Evolutionary conservation across 352 stramenopile genomes (phyloP), one percentile per base, ranked within the genome.

Genomic region (Globisporangium recalcitrans): DNA sequence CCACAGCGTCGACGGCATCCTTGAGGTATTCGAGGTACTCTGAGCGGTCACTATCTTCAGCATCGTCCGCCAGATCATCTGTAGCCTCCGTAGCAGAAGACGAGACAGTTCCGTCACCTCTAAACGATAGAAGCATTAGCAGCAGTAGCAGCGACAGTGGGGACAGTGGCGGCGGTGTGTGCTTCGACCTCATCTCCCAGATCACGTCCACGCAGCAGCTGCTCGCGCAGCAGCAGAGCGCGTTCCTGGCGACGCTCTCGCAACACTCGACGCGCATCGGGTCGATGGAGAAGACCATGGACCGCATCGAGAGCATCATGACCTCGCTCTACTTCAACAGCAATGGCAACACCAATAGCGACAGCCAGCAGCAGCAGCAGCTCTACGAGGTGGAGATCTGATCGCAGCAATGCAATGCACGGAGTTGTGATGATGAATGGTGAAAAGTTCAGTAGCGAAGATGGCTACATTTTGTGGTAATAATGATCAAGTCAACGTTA

Each of bases 141-240:
- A 21, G 38, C 34, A 1, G 13, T 16, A 1, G 21, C 22, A 27
- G 8, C n/a, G 52, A 7, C 14, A 44, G 4, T n/a, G 22, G 14
- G n/a, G n/a, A n/a, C 29, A 7, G 29, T 3, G 16, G 56, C 2
- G 38, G n/a, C 6, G 21, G 47, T 26, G 24, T 46, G 10, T 80
- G 72, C 48, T 68, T 80, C 14, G 75, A 87, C 48, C 71, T 93
- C 11, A 77, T 88, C 22, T 68, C 72, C 44, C 72, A 82, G 52
- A 84, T 91, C 58, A 80, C 81, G 44, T 73, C 71, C 24, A 91
- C 84, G 19, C 84, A 89, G 67, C 71, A 88, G 46, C 63, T 90
- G 34, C 71, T 93, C 11, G 75, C 71, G 21, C 62, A 79, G 57
- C 80, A 89, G 32, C 78, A 82, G 46, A 64, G 68, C 44, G 75